phyloP scores from a whole-genome alignment of 2,329 filamentous ascomycete genomes.

The Seiridium cupressi region DNA sequence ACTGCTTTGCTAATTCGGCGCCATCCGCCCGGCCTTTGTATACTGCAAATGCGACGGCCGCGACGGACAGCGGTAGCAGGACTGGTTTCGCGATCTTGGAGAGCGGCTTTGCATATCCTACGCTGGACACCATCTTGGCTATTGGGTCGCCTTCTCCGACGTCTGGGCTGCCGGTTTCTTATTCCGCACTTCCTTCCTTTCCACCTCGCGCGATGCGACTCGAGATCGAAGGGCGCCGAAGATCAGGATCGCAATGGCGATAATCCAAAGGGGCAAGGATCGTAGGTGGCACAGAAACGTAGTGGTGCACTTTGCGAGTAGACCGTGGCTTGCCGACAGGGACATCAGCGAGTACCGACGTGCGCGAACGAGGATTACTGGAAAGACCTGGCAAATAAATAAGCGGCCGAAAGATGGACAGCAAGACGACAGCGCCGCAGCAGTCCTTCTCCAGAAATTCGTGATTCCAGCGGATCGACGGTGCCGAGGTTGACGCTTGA shows the following conservation, averaged over 20 bases:
- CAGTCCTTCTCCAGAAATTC: too few relatives aligned
- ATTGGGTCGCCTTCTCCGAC: background rate
- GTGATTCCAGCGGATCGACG: too few relatives aligned
- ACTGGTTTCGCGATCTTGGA: conserved; percentile 30
- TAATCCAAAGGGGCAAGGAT: conserved; percentile 38
- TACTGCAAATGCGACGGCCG: conserved; percentile 44
- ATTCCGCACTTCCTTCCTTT: conserved; percentile 2
- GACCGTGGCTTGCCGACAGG: conserved; percentile 18
- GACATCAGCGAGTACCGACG: conserved; percentile 18
- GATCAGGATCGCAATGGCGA: conserved; percentile 35
- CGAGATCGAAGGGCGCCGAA: conserved; percentile 31
- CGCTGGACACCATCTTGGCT: conserved; percentile 23
- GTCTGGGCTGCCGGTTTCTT: background rate
- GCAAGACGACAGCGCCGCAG: too few relatives aligned
- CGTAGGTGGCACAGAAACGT: conserved; percentile 39
- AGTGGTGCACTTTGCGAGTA: conserved; percentile 40
- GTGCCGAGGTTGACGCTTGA: too few relatives aligned
- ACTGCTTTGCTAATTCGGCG: conserved; percentile 33
- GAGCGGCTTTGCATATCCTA: conserved; percentile 16
- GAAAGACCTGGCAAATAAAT: background rate
- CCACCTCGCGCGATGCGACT: conserved; percentile 11
- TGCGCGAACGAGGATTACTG: background rate
- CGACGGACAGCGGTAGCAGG: conserved; percentile 39
- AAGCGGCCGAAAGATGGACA: background rate
- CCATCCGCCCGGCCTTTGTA: conserved; percentile 39